A percentile compares a stretch with the other conserved stretches of the same genome.
These are phyloP conservation scores for Metschnikowia hibisci DNA, from an alignment of 805 yeast genomes.

Conservation along the genomic window DNA sequence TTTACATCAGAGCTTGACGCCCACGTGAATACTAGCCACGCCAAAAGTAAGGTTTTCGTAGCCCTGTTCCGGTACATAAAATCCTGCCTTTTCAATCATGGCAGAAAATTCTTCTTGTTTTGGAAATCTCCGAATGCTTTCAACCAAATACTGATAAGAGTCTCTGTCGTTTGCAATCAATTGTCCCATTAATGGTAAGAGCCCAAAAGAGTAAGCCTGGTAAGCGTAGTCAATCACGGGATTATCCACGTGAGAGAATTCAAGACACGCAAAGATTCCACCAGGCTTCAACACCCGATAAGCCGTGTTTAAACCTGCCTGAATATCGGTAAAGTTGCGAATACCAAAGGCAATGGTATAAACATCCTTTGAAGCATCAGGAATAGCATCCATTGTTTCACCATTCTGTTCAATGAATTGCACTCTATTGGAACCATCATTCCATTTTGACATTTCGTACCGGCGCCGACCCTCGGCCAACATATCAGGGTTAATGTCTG, in stretches of 20 bases:
- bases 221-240: slow-evolving; percentile 69
- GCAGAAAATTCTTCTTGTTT: slow-evolving; percentile 82
- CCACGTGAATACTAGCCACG: slow-evolving; percentile 92
- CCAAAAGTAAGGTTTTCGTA: slow-evolving; percentile 94
- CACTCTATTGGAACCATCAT: slow-evolving; percentile 60
- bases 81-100: slow-evolving; percentile 95
- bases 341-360: slow-evolving; percentile 97
- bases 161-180: slow-evolving; percentile 92
- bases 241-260: slow-evolving; percentile 88
- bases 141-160: slow-evolving; percentile 93
- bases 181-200: slow-evolving; percentile 93
- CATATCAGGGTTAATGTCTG: slow-evolving; percentile 96
- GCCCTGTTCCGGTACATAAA: slow-evolving; percentile 79
- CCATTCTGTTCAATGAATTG: slow-evolving; percentile 88
- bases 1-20: slow-evolving; percentile 66
- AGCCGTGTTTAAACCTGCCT: slow-evolving; percentile 92
- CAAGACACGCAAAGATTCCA: slow-evolving; percentile 95
- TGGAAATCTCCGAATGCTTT: slow-evolving; percentile 89
- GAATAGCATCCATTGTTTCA: slow-evolving; percentile 77
- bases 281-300: slow-evolving; percentile 95
- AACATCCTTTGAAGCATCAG: slow-evolving; percentile 85
- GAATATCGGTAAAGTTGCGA: slow-evolving; percentile 92
- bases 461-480: slow-evolving; percentile 85
- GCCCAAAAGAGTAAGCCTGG: slow-evolving; percentile 82
- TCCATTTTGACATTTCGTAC: slow-evolving; percentile 55